phyloP scores from a whole-genome alignment of 345 rosid genomes.

The Populus nigra region DNA sequence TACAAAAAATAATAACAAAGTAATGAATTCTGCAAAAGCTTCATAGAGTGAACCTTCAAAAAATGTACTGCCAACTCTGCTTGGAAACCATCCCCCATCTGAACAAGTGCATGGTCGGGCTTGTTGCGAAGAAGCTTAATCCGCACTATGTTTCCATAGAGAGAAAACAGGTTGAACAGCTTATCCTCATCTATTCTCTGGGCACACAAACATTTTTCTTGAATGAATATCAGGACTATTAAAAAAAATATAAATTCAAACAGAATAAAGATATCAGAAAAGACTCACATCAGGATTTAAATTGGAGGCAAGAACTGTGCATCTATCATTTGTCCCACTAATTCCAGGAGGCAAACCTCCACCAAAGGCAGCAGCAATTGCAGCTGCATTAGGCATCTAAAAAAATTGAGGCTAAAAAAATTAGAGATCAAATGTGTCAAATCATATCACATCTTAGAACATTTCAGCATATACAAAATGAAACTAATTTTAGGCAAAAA shows the following conservation, averaged over 20 bases:
- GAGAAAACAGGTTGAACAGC: slow-evolving; percentile 91
- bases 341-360: slow-evolving; percentile 96
- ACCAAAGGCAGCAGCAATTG: slow-evolving; percentile 94
- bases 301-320: slow-evolving; percentile 84
- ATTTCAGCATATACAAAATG: neutral
- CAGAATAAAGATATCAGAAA: slow-evolving; percentile 1
- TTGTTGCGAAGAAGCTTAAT: slow-evolving; percentile 91
- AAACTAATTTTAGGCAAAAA: neutral
- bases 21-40: neutral
- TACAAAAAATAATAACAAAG: neutral
- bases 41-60: slow-evolving; percentile 59
- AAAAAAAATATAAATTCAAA: neutral
- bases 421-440: neutral
- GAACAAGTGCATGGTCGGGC: slow-evolving; percentile 97
- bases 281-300: slow-evolving; percentile 81
- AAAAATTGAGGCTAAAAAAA: neutral
- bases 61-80: slow-evolving; percentile 96
- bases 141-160: slow-evolving; percentile 91
- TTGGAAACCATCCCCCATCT: slow-evolving; percentile 98
- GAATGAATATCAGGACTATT: slow-evolving; percentile 3
- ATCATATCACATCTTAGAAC: neutral
- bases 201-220: slow-evolving; percentile 16
- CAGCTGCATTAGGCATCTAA: slow-evolving; percentile 88
- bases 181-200: slow-evolving; percentile 92
- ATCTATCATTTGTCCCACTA: slow-evolving; percentile 91